Evolutionary conservation across 768 basidiomycete species (phyloP).

Genomic region (Leccinum sublutescens): DNA sequence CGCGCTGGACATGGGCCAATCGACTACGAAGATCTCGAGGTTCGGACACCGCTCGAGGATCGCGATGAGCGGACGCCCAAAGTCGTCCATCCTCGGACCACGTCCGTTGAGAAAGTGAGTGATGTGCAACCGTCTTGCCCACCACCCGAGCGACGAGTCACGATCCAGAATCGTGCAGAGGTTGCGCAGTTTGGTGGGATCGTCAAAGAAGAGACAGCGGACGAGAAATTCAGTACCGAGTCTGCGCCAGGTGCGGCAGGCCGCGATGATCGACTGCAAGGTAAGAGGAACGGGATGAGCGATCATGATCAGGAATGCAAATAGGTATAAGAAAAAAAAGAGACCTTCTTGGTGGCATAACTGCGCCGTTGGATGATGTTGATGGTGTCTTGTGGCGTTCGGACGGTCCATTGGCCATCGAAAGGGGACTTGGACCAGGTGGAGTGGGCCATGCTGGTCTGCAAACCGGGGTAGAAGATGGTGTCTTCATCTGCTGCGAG

Average conservation of each 20-base stretch:
- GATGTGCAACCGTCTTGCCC: slow-evolving; percentile 71
- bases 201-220: slow-evolving; percentile 65
- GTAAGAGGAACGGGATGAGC: neutral
- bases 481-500: slow-evolving; percentile 68
- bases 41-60: slow-evolving; percentile 69
- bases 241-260: slow-evolving; percentile 61
- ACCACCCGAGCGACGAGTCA: slow-evolving; percentile 60
- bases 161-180: slow-evolving; percentile 54
- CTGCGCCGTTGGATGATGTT: slow-evolving; percentile 57
- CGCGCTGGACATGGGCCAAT: slow-evolving; percentile 57
- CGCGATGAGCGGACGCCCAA: slow-evolving; percentile 53
- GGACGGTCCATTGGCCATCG: slow-evolving; percentile 48
- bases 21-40: slow-evolving; percentile 69
- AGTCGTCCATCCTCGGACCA: slow-evolving; percentile 43
- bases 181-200: slow-evolving; percentile 51
- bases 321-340: neutral
- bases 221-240: slow-evolving; percentile 67
- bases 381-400: slow-evolving; percentile 58
- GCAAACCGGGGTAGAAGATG: slow-evolving; percentile 60
- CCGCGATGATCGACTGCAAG: slow-evolving; percentile 60
- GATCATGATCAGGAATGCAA: neutral
- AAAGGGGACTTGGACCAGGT: slow-evolving; percentile 58
- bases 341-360: slow-evolving; percentile 67
- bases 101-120: slow-evolving; percentile 46
- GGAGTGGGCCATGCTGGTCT: slow-evolving; percentile 60